Conservation (phyloP, 768 basidiomycete species). For the Suillus subalutaceus region DNA sequence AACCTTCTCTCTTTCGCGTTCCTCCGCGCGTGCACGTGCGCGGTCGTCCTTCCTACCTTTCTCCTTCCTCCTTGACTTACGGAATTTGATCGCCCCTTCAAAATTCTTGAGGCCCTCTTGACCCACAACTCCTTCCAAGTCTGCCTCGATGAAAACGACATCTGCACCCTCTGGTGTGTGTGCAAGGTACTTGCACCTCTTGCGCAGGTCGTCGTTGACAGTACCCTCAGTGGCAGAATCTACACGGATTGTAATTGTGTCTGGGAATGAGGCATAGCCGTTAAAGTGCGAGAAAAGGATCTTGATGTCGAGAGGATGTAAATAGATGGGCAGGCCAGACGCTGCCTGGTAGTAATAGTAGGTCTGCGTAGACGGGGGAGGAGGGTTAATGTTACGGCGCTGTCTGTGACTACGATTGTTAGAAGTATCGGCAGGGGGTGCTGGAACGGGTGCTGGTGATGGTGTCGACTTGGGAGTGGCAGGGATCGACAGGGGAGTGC, state of each 20-base stretch:
- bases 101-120: conserved; percentile 77
- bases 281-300: conserved; percentile 86
- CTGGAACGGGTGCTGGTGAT: conserved; percentile 12
- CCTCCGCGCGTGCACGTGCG: conserved; percentile 78
- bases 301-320: conserved; percentile 95
- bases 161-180: conserved; percentile 92
- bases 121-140: conserved; percentile 79
- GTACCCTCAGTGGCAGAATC: conserved; percentile 75
- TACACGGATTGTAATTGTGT: conserved; percentile 77
- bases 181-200: conserved; percentile 93
- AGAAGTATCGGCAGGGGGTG: conserved; percentile 16
- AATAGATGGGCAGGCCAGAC: conserved; percentile 87
- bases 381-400: conserved; percentile 82
- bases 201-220: conserved; percentile 91
- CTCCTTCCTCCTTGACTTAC: conserved; percentile 75
- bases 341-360: conserved; percentile 97
- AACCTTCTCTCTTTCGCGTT: conserved; percentile 65
- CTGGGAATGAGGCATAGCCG: conserved; percentile 82
- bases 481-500: conserved; percentile 15
- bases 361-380: conserved; percentile 83
- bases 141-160: conserved; percentile 91
- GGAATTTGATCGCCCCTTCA: conserved; percentile 77
- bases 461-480: conserved; percentile 16
- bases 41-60: conserved; percentile 86
- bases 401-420: conserved; percentile 53